Evolutionary conservation across 352 stramenopile genomes (phyloP).

Genomic region (Phytophthora tubulina): DNA sequence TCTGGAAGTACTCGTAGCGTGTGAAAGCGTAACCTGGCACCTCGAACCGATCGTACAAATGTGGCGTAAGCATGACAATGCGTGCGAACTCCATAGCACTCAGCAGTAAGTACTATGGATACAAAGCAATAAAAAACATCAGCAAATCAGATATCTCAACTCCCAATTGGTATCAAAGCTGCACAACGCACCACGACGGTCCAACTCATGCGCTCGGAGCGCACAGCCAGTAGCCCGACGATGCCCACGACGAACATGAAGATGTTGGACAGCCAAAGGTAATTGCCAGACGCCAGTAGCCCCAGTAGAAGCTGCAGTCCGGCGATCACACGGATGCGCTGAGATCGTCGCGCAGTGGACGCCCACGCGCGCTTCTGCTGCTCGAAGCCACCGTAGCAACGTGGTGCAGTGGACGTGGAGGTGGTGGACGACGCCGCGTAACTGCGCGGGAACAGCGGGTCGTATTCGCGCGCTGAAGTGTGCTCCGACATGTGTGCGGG

Average conservation of each 20-base stretch:
- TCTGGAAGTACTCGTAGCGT: constrained; percentile 80
- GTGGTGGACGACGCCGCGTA: constrained; percentile 46
- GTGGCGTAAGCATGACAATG: constrained; percentile 72
- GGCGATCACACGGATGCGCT: constrained; percentile 74
- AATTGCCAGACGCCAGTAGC: constrained; percentile 71
- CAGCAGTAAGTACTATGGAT: constrained; percentile 66
- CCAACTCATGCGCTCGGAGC: constrained; percentile 83
- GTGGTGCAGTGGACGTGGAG: constrained; percentile 49
- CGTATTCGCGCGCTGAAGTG: constrained; percentile 40
- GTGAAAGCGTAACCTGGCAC: constrained; percentile 68
- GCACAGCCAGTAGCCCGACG: constrained; percentile 74
- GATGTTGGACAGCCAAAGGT: constrained; percentile 80
- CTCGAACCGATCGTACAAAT: constrained; percentile 70
- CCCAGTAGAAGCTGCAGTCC: constrained; percentile 66
- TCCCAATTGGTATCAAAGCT: constrained; percentile 4
- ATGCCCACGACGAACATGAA: constrained; percentile 77
- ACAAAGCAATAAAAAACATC: constrained; percentile 19
- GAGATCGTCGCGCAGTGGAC: constrained; percentile 65
- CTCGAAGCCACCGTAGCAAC: constrained; percentile 77
- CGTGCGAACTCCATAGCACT: constrained; percentile 78
- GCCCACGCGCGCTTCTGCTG: constrained; percentile 83
- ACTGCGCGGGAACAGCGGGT: constrained; percentile 49
- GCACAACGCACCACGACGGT: constrained; percentile 67
- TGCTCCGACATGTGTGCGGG: constrained; percentile 24
- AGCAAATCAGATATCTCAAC: constrained; percentile 25